Percentiles rank a stretch among this genome's conserved stretches.
Evolutionary conservation across 257 asterid species (phyloP).

Genomic region (Salvia rosmarinus): DNA sequence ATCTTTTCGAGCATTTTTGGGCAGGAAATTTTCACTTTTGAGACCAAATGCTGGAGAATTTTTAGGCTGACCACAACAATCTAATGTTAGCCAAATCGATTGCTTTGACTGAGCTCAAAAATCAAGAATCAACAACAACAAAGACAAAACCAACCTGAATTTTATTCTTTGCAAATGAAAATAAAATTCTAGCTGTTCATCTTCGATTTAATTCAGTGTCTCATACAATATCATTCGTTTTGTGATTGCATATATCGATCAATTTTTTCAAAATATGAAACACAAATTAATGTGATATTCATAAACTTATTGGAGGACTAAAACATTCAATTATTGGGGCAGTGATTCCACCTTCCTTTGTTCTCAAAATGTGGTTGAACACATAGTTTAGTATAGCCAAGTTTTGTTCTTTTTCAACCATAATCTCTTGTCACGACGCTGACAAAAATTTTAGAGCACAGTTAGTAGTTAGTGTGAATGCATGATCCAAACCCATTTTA

Average conservation of each 20-base stretch:
- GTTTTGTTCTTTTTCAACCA: slow-evolving; percentile 33
- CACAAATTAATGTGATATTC: background rate
- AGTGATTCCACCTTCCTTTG: slow-evolving; percentile 15
- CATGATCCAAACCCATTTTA: slow-evolving; percentile 29
- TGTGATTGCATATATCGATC: background rate
- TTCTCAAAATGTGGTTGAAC: background rate
- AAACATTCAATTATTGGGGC: slow-evolving; percentile 27
- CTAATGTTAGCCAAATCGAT: slow-evolving; percentile 20
- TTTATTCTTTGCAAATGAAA: background rate
- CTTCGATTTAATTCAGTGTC: background rate
- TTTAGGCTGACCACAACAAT: slow-evolving; percentile 29
- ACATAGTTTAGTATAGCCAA: slow-evolving; percentile 16
- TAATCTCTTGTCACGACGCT: slow-evolving; percentile 26
- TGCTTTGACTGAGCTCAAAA: slow-evolving; percentile 47
- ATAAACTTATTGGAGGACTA: background rate
- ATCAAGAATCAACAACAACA: slow-evolving; percentile 29
- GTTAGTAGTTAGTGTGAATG: slow-evolving; percentile 37
- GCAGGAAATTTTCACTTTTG: slow-evolving; percentile 40
- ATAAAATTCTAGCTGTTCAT: background rate
- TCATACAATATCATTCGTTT: background rate
- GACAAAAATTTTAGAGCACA: background rate
- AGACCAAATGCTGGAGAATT: slow-evolving; percentile 43
- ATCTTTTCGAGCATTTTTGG: slow-evolving; percentile 44
- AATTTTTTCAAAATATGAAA: background rate
- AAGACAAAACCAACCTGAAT: slow-evolving; percentile 20